phyloP scores from a whole-genome alignment of 805 yeast genomes.

The Metschnikowia baotianmanensis region DNA sequence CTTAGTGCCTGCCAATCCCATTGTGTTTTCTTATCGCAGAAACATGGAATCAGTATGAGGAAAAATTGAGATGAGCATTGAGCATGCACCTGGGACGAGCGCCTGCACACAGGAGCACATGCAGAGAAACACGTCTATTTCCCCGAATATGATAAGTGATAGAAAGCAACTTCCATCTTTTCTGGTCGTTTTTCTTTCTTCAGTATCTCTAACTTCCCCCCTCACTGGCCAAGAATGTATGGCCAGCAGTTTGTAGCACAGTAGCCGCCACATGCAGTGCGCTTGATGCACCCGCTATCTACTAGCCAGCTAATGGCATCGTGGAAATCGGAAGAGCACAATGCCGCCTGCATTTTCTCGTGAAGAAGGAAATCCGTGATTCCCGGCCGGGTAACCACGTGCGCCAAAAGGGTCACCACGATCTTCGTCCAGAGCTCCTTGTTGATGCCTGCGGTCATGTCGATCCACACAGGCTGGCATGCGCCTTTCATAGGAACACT shows the following conservation, averaged over 20 bases:
- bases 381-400: constrained; percentile 39
- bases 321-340: constrained; percentile 29
- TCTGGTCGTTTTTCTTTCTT: too few relatives aligned
- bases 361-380: constrained; percentile 23
- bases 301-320: constrained; percentile 40
- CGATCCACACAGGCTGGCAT: constrained; percentile 72
- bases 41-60: not conserved
- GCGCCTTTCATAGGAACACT: constrained; percentile 60
- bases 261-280: constrained; percentile 37
- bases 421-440: constrained; percentile 57
- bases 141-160: too few relatives aligned
- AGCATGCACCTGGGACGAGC: not conserved
- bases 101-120: constrained; percentile 10
- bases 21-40: constrained; percentile 22
- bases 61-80: constrained; percentile 6
- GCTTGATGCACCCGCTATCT: constrained; percentile 34
- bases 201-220: too few relatives aligned
- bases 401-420: constrained; percentile 42
- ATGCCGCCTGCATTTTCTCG: constrained; percentile 27
- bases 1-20: constrained; percentile 83
- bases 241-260: constrained; percentile 50
- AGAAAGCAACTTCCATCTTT: too few relatives aligned
- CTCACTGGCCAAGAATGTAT: constrained; percentile 33
- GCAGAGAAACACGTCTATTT: too few relatives aligned
- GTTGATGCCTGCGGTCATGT: constrained; percentile 60